Evolutionary conservation across 2,329 filamentous ascomycete genomes (phyloP), one percentile per base, ranked within the genome.

Genomic region (Pestalotiopsis sp.): DNA sequence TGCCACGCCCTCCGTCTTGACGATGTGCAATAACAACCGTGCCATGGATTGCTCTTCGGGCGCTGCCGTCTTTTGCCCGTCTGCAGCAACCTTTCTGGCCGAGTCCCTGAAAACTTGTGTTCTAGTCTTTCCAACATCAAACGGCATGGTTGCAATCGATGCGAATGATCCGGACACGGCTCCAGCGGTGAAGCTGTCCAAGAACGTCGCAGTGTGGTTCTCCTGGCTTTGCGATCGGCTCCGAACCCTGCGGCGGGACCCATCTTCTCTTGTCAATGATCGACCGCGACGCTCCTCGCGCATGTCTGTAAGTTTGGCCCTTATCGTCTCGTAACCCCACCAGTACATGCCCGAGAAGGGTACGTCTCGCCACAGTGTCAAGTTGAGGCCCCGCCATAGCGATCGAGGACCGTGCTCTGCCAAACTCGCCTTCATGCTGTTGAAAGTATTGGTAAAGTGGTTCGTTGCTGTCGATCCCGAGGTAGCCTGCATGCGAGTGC

Each of bases 291-390:
- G 78, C 65, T 83, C 82, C 77, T 86, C 88, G 72, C 94, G 90
- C 63, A 89, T 81, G 73, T 95, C 91, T 1, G 90, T 92, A 68
- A 98, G 81, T 66, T 83, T 83, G 27, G 90, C 89, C 66, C 94
- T 90, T 67, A 95, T 91, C 20, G 89, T 90, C 83, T 99, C 96
- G 78, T 99, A 99, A 13, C 96, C 95, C 90, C 93, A 97, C 96
- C 96, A 99, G 83, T 99, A 99, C 59, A 99, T 88, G 3, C 93
- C 96, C 0, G 95, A 98, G 77, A 99, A 99, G 0, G 96, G 96
- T 0, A 98, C 96, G 77, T 99, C 96, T 72, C 96, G 89, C 96
- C 96, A 99, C 69, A 99, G 87, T 0, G 95, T 98, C 74, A 99
- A 83, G 0, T 92, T 94, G 67, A 99, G 82, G 0, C 96, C 96